Evolutionary conservation across 768 basidiomycete species (phyloP), one percentile per base, ranked within the genome.

Genomic region (Suillus subalutaceus): DNA sequence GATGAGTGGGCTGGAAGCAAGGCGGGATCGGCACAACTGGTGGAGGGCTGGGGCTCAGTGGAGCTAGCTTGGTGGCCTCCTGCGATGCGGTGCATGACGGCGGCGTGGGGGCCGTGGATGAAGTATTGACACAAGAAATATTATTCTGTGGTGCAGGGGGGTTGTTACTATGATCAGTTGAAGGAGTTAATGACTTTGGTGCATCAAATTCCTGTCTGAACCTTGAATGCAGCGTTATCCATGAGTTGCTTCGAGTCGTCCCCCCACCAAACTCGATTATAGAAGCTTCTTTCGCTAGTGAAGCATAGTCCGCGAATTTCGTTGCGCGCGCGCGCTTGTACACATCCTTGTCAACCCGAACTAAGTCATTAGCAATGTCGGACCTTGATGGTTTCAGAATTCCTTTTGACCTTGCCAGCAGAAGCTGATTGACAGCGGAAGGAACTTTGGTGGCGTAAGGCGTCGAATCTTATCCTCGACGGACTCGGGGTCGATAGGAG

Each of bases 321-420:
- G 56, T 63, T 62, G 68, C 75, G 15, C 79, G 73, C 1, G 62
- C 73, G 20, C 69, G 75, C 52, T 59, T 61, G 64, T 78, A 78
- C 43, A 69, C 62, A 41, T 69, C 62, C 15, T 73, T 73, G 59
- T 81, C 78, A 35, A 40, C 30, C 37, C 70, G 66, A 38, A 68
- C 18, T 2, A 87, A 72, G 23, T 77, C 76, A 20, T 70, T 0
- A 8, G 79, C 81, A 40, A 87, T 64, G 2, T 23, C 66, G 20
- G 83, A 81, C 32, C 84, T 82, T 6, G 77, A 72, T 8, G 83
- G 78, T 15, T 71, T 77, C 37, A 53, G 0, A 30, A 72, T 65
- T 3, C 82, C 83, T 8, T 74, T 75, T 20, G 67, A 66, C 41
- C 70, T 72, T 30, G 65, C 70, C 38, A 66, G 70, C 26, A 76